Evolutionary conservation across 2,329 filamentous ascomycete species (phyloP).

Genomic region (Phialocephala subalpina): DNA sequence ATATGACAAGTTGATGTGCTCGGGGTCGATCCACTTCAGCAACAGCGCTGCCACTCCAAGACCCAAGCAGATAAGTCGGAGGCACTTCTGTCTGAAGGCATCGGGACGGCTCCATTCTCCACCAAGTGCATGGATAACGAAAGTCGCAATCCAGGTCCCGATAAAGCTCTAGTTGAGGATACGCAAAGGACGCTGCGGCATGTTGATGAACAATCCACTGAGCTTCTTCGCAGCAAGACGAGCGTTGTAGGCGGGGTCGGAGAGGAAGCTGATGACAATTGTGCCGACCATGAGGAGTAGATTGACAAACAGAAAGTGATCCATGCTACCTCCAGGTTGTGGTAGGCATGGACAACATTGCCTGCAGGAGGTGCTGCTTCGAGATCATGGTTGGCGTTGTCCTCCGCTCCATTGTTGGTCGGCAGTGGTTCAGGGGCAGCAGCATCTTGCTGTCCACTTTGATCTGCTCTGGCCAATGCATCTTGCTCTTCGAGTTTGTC

Average conservation of each 20-base stretch:
- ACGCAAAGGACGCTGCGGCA: constrained; percentile 5
- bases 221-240: neutral
- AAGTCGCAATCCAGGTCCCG: neutral
- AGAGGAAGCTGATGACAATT: neutral
- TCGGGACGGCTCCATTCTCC: neutral
- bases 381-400: neutral
- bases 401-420: neutral
- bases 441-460: neutral
- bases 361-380: neutral
- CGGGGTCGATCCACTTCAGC: neutral
- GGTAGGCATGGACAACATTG: neutral
- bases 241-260: constrained; percentile 4
- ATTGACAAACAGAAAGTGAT: neutral
- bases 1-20: constrained; percentile 6
- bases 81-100: neutral
- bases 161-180: neutral
- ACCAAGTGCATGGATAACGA: neutral
- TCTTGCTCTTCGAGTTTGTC: neutral
- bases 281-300: neutral
- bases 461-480: neutral
- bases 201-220: neutral
- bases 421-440: neutral
- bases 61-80: neutral
- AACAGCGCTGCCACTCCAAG: constrained; percentile 1
- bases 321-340: neutral